These are phyloP conservation scores for Botrytis galanthina DNA, from an alignment of 2,329 filamentous ascomycete species.

Conservation along the genomic window DNA sequence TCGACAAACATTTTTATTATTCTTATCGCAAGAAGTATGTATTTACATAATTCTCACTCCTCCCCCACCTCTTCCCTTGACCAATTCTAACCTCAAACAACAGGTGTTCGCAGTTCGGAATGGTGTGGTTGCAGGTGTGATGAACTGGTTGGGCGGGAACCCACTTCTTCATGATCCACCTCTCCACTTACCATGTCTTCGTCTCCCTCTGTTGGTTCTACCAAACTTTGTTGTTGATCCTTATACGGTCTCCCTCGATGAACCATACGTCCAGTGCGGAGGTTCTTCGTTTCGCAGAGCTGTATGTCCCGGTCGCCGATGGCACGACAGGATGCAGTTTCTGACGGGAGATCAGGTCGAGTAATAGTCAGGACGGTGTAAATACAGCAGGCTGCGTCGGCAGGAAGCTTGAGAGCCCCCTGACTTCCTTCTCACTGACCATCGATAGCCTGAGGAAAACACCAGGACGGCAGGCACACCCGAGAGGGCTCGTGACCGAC, in stretches of 20 bases:
- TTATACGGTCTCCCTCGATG: constrained; percentile 2
- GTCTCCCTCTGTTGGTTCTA: background rate
- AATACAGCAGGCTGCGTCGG: background rate
- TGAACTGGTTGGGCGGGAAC: background rate
- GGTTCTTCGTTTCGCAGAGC: background rate
- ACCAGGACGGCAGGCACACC: background rate
- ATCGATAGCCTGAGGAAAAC: background rate
- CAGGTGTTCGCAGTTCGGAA: background rate
- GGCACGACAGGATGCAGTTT: background rate
- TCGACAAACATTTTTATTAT: background rate
- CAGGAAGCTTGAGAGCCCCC: constrained; percentile 1
- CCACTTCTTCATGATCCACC: background rate
- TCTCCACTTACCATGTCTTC: constrained; percentile 2
- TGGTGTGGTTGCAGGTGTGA: background rate
- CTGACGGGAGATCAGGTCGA: constrained; percentile 6
- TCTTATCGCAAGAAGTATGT: background rate
- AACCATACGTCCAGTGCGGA: constrained; percentile 9
- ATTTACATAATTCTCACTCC: background rate
- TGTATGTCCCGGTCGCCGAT: constrained; percentile 1
- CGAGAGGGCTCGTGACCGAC: background rate
- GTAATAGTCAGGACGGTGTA: background rate
- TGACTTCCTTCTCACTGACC: background rate
- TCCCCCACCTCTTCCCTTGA: background rate
- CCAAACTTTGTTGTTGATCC: background rate
- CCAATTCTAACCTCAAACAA: background rate